Evolutionary conservation across 257 asterid species (phyloP).

Genomic region (Datura wrightii): DNA sequence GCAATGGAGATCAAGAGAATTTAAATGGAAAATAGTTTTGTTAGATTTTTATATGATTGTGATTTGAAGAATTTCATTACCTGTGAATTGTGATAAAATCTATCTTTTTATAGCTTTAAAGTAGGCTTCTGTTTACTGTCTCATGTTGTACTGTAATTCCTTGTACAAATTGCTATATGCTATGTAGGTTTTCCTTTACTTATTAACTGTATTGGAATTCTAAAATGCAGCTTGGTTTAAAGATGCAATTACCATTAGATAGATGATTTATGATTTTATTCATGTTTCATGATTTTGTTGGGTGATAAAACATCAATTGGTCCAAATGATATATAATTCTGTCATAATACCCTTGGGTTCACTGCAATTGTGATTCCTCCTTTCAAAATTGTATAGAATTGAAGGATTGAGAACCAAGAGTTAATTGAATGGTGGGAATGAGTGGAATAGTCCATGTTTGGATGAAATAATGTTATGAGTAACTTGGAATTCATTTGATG

Average conservation of each 20-base stretch:
- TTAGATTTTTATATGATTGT: background rate
- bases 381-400: background rate
- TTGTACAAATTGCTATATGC: background rate
- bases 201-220: background rate
- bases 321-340: background rate
- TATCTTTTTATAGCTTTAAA: background rate
- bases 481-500: background rate
- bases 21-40: slow-evolving; percentile 8
- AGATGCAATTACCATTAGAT: background rate
- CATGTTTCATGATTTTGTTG: background rate
- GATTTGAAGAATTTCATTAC: background rate
- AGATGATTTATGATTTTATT: background rate
- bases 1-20: slow-evolving; percentile 12
- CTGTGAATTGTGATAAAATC: background rate
- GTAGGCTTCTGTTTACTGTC: background rate
- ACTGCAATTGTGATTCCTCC: background rate
- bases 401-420: background rate
- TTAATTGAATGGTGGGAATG: background rate
- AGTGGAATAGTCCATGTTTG: background rate
- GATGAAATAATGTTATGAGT: background rate
- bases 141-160: background rate
- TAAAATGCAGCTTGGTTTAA: background rate
- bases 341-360: background rate
- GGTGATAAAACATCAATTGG: background rate
- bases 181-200: background rate